Evolutionary conservation across 2,329 filamentous ascomycete genomes (phyloP), one percentile per base, ranked within the genome.

Genomic region (Fusarium brachygibbosum): DNA sequence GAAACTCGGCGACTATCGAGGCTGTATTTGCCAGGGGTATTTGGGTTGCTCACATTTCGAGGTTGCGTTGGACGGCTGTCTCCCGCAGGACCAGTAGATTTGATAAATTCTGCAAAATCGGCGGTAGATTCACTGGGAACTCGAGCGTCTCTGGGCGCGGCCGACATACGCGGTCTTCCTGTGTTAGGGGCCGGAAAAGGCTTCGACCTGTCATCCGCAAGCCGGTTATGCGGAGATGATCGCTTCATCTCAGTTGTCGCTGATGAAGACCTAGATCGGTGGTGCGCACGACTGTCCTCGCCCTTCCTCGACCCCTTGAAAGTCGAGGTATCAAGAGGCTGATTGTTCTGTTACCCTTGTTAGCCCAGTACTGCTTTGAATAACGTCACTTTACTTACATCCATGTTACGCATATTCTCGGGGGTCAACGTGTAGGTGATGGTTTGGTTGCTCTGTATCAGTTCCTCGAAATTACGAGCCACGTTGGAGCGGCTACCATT

Each of bases 71-170:
- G 73, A 16, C 76, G 75, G 49, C 77, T 80, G 42, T 83, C 83
- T 37, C 81, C 82, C n/a, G 84, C 76, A 17, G 95, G 92, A 3
- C 93, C 93, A 31, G 93, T 97, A 1, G 91, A 92, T 63, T 93
- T 91, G 74, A 97, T 93, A 77, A 97, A 98, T 62, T 97, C 91
- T 23, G 93, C 92, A 80, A 98, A 93, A 74, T 97, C 94, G 45
- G 89, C 85, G 11, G 91, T 88, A 0, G 93, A 93, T 66, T 94
- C 91, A 7, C 85, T 84, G 12, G 88, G 85, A 11, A 92, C 83
- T 65, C 91, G 87, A 3, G 93, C 90, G 70, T 97, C 94, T 67
- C 94, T 87, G 25, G 93, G 88, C 12, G 77, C 63, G 25, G 71
- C 74, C 34, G 73, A 71, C 49, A 64, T 72, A 6, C 70, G 70